Evolutionary conservation across 2,329 filamentous ascomycete genomes (phyloP), one percentile per base, ranked within the genome.

Genomic region (Sporothrix variecibatus): DNA sequence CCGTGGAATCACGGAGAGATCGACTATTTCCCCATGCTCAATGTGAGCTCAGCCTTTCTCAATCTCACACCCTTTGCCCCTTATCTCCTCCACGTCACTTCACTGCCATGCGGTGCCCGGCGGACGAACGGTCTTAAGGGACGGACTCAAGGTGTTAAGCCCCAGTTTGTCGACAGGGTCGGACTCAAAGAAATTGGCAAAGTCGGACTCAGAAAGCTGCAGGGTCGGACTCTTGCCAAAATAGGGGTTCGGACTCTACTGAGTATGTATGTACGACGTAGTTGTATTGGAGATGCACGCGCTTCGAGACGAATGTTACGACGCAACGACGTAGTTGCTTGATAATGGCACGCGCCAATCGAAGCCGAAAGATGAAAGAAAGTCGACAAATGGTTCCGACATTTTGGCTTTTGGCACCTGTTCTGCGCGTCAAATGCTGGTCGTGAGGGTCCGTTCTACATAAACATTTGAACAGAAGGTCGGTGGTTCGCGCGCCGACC

Each of bases 401-500:
- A 56, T 28, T 31, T n/a, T 53, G 23, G 65, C 8, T 26, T 28
- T 26, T 62, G 26, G 17, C 17, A 15, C 20, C 12, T n/a, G 12
- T 5, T 15, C 4, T 26, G 40, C 6, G 40, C 40, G 9, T 43
- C 43, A 49, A 17, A 49, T 49, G 12, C 15, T 40, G 60, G 15
- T 34, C n/a, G 17, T 15, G 5, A 34, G 23, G 43, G 9, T 2
- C 68, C 15, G 11, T 40, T 38, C 46, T 60, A 71, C 69, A 60
- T 71, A 34, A 62, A 26, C 23, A 40, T 5, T 23, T 7, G 23
- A 12, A 8, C n/a, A 26, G 17, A 26, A 17, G 2, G 58, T 72
- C 70, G 70, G 70, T 8, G 56, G 40, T 64, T 72, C 70, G 70
- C 70, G 56, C 38, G 53, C 69, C 70, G 70, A 72, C 56, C 28